Evolutionary conservation across 306 rosid genomes (phyloP).

Genomic region (Trifolium pratense): DNA sequence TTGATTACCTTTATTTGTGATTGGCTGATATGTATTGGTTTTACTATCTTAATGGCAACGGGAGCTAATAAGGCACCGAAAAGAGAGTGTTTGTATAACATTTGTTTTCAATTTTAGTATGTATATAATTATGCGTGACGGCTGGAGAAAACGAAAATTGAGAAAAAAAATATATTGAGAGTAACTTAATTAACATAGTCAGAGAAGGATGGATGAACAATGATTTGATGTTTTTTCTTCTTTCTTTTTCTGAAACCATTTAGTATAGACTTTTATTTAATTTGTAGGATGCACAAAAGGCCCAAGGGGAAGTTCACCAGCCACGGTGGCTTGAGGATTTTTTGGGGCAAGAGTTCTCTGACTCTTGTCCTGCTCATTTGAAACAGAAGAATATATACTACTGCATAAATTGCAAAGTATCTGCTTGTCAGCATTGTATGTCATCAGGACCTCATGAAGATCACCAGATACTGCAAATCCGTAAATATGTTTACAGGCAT

Average conservation of each 20-base stretch:
- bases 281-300: slow-evolving; percentile 43
- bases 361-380: slow-evolving; percentile 39
- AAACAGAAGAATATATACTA: slow-evolving; percentile 37
- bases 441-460: slow-evolving; percentile 47
- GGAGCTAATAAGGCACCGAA: not conserved
- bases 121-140: not conserved
- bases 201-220: not conserved
- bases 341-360: slow-evolving; percentile 41
- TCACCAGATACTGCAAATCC: slow-evolving; percentile 50
- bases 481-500: slow-evolving; percentile 51
- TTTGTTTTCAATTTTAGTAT: not conserved
- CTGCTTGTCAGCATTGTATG: slow-evolving; percentile 54
- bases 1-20: slow-evolving; percentile 1
- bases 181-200: not conserved
- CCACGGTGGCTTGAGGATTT: slow-evolving; percentile 56
- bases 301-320: not conserved
- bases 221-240: not conserved
- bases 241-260: slow-evolving; percentile 1
- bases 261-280: slow-evolving; percentile 22
- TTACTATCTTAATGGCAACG: not conserved
- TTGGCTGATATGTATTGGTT: not conserved
- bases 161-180: slow-evolving; percentile 3
- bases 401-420: slow-evolving; percentile 50
- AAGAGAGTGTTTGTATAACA: not conserved
- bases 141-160: not conserved